A percentile compares a stretch with the other conserved stretches of the same genome.
Evolutionary conservation across 768 basidiomycete species (phyloP).

Genomic region (Peribolospora kevripleyi): DNA sequence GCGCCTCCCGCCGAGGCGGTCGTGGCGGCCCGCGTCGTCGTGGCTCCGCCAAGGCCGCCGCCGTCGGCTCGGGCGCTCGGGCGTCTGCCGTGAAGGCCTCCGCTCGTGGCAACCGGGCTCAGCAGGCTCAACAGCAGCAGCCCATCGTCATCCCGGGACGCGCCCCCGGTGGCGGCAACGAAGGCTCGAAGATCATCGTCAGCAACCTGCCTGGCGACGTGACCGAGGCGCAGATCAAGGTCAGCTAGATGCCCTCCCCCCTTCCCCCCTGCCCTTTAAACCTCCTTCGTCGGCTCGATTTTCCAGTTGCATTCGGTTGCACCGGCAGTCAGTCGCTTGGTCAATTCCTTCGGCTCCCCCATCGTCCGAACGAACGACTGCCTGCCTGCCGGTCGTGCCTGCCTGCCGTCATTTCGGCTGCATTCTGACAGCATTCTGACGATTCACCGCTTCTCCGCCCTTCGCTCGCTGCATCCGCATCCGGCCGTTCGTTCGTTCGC

Average conservation of each 20-base stretch:
- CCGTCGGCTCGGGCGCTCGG: background rate
- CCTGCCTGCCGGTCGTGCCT: too few relatives aligned
- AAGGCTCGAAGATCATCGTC: constrained; percentile 57
- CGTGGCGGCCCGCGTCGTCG: background rate
- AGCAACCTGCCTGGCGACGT: constrained; percentile 83
- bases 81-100: too few relatives aligned
- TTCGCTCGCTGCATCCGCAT: background rate
- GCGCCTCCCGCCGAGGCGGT: constrained; percentile 2
- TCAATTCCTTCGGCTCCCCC: too few relatives aligned
- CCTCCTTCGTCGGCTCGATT: background rate
- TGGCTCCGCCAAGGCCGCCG: background rate
- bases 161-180: background rate
- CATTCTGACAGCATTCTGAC: background rate
- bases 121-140: background rate
- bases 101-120: background rate
- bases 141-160: background rate
- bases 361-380: too few relatives aligned
- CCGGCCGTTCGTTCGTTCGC: background rate
- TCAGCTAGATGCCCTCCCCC: constrained; percentile 21
- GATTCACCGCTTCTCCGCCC: background rate
- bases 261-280: too few relatives aligned
- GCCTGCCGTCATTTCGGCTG: too few relatives aligned
- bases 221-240: constrained; percentile 79
- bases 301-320: background rate
- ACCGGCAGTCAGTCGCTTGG: too few relatives aligned